Percentiles rank a stretch among this genome's conserved stretches.
phyloP scores from a whole-genome alignment of 495 filamentous ascomycete species.

The Aspergillus wentii region DNA sequence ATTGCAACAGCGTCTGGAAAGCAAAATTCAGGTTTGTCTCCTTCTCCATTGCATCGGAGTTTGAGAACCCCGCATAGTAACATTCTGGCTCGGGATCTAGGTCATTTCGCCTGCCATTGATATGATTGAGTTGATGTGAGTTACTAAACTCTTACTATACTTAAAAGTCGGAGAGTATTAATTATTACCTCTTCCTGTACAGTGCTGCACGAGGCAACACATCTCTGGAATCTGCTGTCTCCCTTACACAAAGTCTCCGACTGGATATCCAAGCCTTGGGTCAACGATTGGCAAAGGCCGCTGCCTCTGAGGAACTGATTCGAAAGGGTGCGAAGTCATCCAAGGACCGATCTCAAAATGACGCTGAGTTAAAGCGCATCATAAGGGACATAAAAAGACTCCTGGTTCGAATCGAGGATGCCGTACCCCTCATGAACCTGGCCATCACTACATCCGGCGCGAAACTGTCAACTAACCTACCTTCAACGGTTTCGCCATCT shows the following conservation, averaged over 20 bases:
- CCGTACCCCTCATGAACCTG: constrained; percentile 88
- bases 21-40: constrained; percentile 71
- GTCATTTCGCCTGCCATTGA: constrained; percentile 92
- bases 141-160: constrained; percentile 2
- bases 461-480: constrained; percentile 71
- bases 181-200: constrained; percentile 5
- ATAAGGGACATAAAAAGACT: constrained; percentile 72
- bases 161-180: not conserved
- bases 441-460: constrained; percentile 95
- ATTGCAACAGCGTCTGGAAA: constrained; percentile 71
- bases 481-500: constrained; percentile 82
- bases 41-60: not conserved
- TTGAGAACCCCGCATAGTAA: not conserved
- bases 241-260: constrained; percentile 79
- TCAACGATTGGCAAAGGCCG: constrained; percentile 65
- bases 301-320: constrained; percentile 58
- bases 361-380: constrained; percentile 63
- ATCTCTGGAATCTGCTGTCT: constrained; percentile 82
- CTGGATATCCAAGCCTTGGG: constrained; percentile 85
- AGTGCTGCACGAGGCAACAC: constrained; percentile 93
- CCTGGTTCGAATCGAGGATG: constrained; percentile 79
- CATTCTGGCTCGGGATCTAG: constrained; percentile 28
- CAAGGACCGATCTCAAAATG: constrained; percentile 41
- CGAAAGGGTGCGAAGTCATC: constrained; percentile 45
- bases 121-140: constrained; percentile 86